Evolutionary conservation across 768 basidiomycete species (phyloP), one percentile per base, ranked within the genome.

Genomic region (Termitomyces bulborhizus): DNA sequence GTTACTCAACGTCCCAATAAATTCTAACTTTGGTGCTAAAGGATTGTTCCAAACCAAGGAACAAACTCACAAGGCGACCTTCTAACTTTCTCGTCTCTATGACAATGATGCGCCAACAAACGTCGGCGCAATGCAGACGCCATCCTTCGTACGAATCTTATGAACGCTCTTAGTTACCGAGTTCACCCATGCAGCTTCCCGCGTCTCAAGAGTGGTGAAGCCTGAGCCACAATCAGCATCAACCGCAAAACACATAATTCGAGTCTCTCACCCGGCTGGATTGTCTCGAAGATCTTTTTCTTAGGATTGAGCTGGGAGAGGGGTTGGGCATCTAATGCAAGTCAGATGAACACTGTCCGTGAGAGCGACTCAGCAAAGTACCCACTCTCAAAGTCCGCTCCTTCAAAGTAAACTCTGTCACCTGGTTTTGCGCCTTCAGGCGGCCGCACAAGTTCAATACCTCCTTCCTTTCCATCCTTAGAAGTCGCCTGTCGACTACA

Each of bases 281-380:
- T 83, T 0, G 94, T 88, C 73, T 99, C 97, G 64, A 98, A 99
- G 32, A 98, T 90, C 75, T 98, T 99, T 77, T 97, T 98, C 75
- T 98, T 99, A 12, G 97, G 97, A 71, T 98, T 98, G 55, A 99
- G 76, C 64, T 95, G 93, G 6, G 87, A 65, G 24, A 96, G 73
- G 0, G 94, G 89, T 18, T 76, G 79, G 0, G 78, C 77, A 62
- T 74, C 87, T 87, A 49, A 29, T 40, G 49, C 42, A 27, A 58
- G 11, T 53, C 41, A 26, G 56, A 9, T 55, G 24, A 59, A 24
- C 6, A 53, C 8, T 26, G 7, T 41, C 34, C 15, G 31, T 8
- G n/a, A 18, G 26, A 34, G 6, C 21, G 32, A 5, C 27, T 11
- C 31, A 46, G 3, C 36, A 39, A 21, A 45, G 13, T 40, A 56